These are phyloP conservation scores for Salvia miltiorrhiza DNA, from an alignment of 257 asterid species.

Conservation along the genomic window DNA sequence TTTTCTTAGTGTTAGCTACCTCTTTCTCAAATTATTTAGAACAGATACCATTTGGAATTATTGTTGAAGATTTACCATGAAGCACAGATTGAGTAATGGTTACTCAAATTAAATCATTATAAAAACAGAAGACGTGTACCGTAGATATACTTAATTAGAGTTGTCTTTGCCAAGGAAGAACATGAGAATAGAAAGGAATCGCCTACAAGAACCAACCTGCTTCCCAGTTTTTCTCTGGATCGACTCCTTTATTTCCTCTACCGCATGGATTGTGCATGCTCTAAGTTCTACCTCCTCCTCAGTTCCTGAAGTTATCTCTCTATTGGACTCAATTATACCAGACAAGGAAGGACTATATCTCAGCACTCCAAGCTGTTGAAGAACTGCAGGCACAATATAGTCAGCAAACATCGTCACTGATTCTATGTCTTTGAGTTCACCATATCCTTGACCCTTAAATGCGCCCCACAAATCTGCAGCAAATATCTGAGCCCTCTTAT, in stretches of 20 bases:
- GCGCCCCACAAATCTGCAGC: constrained; percentile 99
- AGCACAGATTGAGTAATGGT: background rate
- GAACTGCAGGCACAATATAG: constrained; percentile 95
- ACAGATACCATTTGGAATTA: background rate
- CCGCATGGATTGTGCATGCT: constrained; percentile 91
- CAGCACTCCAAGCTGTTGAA: constrained; percentile 84
- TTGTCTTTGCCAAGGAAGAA: background rate
- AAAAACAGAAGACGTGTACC: background rate
- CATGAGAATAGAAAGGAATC: constrained; percentile 1
- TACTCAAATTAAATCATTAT: background rate
- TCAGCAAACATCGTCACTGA: constrained; percentile 94
- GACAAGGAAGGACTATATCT: constrained; percentile 59
- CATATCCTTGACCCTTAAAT: constrained; percentile 85
- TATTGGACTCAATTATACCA: constrained; percentile 39
- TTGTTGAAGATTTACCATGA: background rate
- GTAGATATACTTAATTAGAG: background rate
- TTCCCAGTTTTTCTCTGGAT: constrained; percentile 62
- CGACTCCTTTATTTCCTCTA: constrained; percentile 78
- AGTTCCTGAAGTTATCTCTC: constrained; percentile 74
- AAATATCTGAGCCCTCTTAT: constrained; percentile 98
- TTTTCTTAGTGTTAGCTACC: background rate
- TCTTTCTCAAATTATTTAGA: background rate
- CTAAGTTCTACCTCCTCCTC: constrained; percentile 97
- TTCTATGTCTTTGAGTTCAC: constrained; percentile 71
- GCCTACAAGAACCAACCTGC: constrained; percentile 46